Evolutionary conservation across 23 red algal species (phyloP), one percentile per base, ranked within the genome.

Genomic region (Porphyridium purpureum): DNA sequence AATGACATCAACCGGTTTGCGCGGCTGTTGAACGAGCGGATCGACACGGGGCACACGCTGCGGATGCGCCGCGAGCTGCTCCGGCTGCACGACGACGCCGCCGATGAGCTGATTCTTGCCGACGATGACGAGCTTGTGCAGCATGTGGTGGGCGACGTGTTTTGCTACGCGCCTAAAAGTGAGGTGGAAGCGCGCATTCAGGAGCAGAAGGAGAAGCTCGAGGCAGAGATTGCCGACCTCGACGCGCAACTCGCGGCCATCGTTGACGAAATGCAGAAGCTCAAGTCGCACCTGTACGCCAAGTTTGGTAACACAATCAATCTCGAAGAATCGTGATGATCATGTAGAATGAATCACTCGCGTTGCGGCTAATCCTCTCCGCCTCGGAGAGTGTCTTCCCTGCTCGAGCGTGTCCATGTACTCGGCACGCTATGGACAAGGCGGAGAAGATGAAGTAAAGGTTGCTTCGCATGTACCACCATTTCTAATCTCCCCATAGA

Each of bases 91-190:
- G 44, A 15, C 44, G 44, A 48, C 14, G 44, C 44, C 14, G 19
- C 44, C 19, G 44, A 48, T 22, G 44, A 48, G 14, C 19, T 48
- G 17, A 48, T 15, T 5, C 44, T 48, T 15, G 3, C 23, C 19
- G 44, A 48, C 5, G 44, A 48, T 9, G 19, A 15, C 19, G 44
- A 48, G 44, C 19, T 48, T 2, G 44, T 48, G 17, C 44, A 48
- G 23, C 23, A 48, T 19, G 44, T 48, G 19, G 44, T 48, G 14
- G 44, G 44, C 44, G 44, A 48, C 44, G 44, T 48, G 17, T 48
- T 48, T 22, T 22, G 19, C 44, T 48, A 21, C 6, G 23, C 44
- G 4, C 44, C 6, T 22, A 22, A 15, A 22, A 48, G 44, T 22
- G 44, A 15, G 44, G 44, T 22, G 44, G 44, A 15, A 22, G 23